Evolutionary conservation across 805 yeast species (phyloP).

Genomic region (Danielia reshetovae): DNA sequence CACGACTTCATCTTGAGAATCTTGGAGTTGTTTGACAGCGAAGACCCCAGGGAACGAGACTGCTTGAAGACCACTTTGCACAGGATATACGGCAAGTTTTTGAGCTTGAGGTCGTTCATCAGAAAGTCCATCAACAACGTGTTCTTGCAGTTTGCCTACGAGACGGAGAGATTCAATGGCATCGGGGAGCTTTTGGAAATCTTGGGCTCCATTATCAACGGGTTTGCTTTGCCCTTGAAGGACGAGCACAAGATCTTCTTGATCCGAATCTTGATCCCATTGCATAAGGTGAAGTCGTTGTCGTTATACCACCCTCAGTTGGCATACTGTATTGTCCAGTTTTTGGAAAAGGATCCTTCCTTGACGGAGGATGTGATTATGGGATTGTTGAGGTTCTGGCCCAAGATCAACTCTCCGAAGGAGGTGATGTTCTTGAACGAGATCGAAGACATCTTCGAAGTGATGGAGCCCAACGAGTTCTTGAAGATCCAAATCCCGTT

Average conservation of each 20-base stretch:
- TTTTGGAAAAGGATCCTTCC: constrained; percentile 87
- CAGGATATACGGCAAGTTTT: constrained; percentile 91
- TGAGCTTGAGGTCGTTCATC: constrained; percentile 84
- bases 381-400: constrained; percentile 95
- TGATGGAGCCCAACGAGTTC: constrained; percentile 90
- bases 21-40: constrained; percentile 89
- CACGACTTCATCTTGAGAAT: constrained; percentile 79
- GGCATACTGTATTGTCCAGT: constrained; percentile 95
- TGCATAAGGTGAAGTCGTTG: constrained; percentile 86
- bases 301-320: constrained; percentile 94
- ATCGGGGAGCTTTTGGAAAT: constrained; percentile 92
- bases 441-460: constrained; percentile 94
- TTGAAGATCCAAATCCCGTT: constrained; percentile 87
- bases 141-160: constrained; percentile 88
- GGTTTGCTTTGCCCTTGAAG: constrained; percentile 94
- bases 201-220: constrained; percentile 93
- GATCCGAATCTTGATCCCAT: constrained; percentile 80
- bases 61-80: constrained; percentile 92
- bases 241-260: constrained; percentile 94
- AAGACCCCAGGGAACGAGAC: constrained; percentile 95
- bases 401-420: constrained; percentile 89
- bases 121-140: constrained; percentile 90
- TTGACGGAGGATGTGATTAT: constrained; percentile 94
- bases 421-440: constrained; percentile 95
- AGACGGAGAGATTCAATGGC: constrained; percentile 94